Percentiles rank a stretch among this genome's conserved stretches.
Conservation (phyloP, 371 early-diverging fungal species). For the Coemansia sp. region DNA sequence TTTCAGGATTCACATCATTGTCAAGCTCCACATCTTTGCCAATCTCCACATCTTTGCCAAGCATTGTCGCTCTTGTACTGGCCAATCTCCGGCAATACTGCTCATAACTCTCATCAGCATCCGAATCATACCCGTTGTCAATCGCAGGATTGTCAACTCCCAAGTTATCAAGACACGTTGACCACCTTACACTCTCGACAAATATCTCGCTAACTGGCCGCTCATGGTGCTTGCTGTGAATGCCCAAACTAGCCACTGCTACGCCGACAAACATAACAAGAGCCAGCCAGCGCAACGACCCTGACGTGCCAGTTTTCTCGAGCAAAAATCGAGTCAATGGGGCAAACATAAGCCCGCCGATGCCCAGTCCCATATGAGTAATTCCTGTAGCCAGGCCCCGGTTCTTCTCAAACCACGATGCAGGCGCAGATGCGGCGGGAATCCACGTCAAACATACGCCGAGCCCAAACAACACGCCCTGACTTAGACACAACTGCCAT, state of each 20-base stretch:
- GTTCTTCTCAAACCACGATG: constrained; percentile 68
- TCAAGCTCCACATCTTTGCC: too few species aligned
- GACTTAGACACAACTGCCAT: constrained; percentile 68
- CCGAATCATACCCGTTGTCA: too few species aligned
- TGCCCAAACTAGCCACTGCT: constrained; percentile 31
- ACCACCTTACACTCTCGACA: constrained; percentile 36
- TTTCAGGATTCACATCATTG: not conserved
- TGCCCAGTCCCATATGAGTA: constrained; percentile 70
- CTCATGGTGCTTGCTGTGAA: constrained; percentile 29
- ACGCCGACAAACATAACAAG: constrained; percentile 40
- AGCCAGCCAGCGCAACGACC: constrained; percentile 62
- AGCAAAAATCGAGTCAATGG: constrained; percentile 61
- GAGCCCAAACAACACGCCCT: constrained; percentile 66
- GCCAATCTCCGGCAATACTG: too few species aligned
- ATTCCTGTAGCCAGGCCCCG: constrained; percentile 75
- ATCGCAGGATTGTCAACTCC: not conserved
- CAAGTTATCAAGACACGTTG: constrained; percentile 38
- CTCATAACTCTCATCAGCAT: too few species aligned
- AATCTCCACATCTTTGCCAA: too few species aligned
- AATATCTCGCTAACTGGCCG: constrained; percentile 23
- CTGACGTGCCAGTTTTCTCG: constrained; percentile 59
- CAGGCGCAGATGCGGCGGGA: constrained; percentile 66
- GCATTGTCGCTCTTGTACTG: too few species aligned
- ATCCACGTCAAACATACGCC: constrained; percentile 66
- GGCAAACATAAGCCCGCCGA: constrained; percentile 66